phyloP scores from a whole-genome alignment of 352 stramenopile species.

The Peronospora belbahrii region DNA sequence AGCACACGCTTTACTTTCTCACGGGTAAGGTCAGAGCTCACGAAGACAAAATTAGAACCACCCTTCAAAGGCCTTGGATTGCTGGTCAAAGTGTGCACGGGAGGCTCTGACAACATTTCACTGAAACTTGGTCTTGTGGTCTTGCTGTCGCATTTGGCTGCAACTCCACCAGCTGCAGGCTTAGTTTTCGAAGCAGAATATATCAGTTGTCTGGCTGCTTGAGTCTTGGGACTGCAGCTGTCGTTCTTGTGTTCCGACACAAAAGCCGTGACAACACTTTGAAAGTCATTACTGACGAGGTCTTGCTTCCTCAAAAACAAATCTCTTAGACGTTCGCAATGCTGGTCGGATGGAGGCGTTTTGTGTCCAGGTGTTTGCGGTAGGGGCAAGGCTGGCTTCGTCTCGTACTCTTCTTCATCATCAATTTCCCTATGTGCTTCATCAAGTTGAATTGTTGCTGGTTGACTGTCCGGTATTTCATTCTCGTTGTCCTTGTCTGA shows the following conservation, averaged over 20 bases:
- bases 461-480: conserved; percentile 12
- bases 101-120: conserved; percentile 8
- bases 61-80: background rate
- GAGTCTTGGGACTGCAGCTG: conserved; percentile 2
- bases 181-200: conserved; percentile 2
- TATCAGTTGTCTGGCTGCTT: conserved; percentile 6
- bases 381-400: conserved; percentile 24
- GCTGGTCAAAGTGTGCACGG: conserved; percentile 13
- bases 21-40: conserved; percentile 49
- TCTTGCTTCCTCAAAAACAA: conserved; percentile 22
- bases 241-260: conserved; percentile 16
- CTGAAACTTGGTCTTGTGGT: background rate
- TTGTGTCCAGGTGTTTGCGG: conserved; percentile 4
- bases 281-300: conserved; percentile 44
- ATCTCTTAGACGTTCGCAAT: conserved; percentile 4
- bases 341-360: background rate
- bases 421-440: conserved; percentile 6
- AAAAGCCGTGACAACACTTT: conserved; percentile 40
- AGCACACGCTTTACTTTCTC: conserved; percentile 50
- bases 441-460: conserved; percentile 5
- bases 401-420: conserved; percentile 36
- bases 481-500: conserved; percentile 10
- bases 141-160: background rate
- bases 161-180: background rate
- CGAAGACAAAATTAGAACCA: conserved; percentile 38